Evolutionary conservation across 1,284 basidiomycete species (phyloP), one percentile per base, ranked within the genome.

Genomic region (Sphagnurus paluster): DNA sequence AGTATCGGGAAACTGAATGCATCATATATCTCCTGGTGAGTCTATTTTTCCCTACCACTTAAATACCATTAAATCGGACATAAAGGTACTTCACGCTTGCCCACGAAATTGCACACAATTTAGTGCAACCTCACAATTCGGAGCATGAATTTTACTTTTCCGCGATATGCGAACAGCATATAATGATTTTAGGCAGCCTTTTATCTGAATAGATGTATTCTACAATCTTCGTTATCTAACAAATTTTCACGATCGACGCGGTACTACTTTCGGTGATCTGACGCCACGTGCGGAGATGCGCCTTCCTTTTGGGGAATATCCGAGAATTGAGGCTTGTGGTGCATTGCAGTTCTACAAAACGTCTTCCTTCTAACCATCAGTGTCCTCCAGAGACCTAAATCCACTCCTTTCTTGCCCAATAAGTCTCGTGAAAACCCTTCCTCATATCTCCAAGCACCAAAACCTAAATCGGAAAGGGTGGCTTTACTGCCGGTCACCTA

Each of bases 131-230:
- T 0, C 87, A 90, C 57, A 89, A 90, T 56, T 85, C 87, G 3
- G 87, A 90, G 61, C 93, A 96, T 60, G 91, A 94, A 57, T 98
- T 96, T 65, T 97, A 93, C 66, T 95, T 97, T 60, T 92, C 91
- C 24, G 84, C 88, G 5, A 90, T 98, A 16, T 89, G 90, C 50
- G 92, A 97, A 65, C 78, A 71, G 32, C 70, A 76, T 52, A 53
- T 80, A 19, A 52, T 68, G 48, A 56, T 60, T 14, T 58, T 77
- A 28, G 62, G 61, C 19, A 32, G 40, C 19, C 51, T 64, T 35
- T 25, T 64, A 28, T 55, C 55, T 34, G 23, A 30, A 25, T 39
- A 44, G 29, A 42, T 45, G 11, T 26, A 41, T 2, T 39, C 13
- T 43, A 34, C 30, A 42, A 2, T 33, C 4, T 25, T 17, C 21